These are phyloP conservation scores for Puccinia coronata DNA, from an alignment of 1,284 basidiomycete genomes.

Conservation along the genomic window DNA sequence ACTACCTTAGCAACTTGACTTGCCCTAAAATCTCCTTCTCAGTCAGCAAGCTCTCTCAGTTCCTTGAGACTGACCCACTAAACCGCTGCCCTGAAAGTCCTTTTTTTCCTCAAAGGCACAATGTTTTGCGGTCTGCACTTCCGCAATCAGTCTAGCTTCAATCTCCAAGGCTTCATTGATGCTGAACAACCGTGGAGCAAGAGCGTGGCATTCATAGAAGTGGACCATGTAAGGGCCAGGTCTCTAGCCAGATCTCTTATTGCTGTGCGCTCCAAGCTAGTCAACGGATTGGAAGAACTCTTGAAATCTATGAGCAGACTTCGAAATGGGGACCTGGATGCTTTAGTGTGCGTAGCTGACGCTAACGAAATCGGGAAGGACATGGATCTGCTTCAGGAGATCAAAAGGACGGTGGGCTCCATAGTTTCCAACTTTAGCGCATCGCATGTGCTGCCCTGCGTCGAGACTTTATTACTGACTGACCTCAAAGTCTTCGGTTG, in stretches of 20 bases:
- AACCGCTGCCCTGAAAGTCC: too few relatives aligned
- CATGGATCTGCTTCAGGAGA: not conserved
- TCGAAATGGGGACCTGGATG: not conserved
- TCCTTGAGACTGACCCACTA: too few relatives aligned
- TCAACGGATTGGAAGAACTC: not conserved
- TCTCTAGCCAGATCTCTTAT: not conserved
- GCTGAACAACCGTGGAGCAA: not conserved
- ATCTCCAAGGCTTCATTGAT: too few relatives aligned
- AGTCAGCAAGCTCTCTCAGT: too few relatives aligned
- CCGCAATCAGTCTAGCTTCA: too few relatives aligned
- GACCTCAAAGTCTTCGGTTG: not conserved
- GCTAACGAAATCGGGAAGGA: not conserved
- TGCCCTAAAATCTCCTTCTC: too few relatives aligned
- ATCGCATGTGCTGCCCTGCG: not conserved
- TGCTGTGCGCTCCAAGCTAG: not conserved
- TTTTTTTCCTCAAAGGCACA: too few relatives aligned
- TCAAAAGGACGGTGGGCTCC: not conserved
- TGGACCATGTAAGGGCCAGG: not conserved
- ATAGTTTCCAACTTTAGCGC: not conserved
- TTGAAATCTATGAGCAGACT: not conserved
- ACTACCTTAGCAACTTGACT: too few relatives aligned
- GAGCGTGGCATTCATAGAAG: not conserved
- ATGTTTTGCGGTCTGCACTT: too few relatives aligned
- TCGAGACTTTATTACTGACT: not conserved
- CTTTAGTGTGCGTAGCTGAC: not conserved